Evolutionary conservation across 768 basidiomycete species (phyloP), one percentile per base, ranked within the genome.

Genomic region (Mycena alexandri): DNA sequence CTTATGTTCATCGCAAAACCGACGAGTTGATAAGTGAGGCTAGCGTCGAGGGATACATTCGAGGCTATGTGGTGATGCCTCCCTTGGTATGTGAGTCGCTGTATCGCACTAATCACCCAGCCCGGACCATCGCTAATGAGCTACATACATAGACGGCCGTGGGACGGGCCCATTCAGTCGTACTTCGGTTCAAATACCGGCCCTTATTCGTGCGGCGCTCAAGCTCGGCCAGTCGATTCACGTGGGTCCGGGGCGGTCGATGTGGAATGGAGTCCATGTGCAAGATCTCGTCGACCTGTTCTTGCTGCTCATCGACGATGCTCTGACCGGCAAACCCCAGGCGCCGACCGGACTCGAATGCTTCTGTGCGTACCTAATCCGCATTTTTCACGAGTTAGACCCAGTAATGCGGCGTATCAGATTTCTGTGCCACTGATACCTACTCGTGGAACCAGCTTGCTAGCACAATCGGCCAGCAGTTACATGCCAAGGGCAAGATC

Each of bases 291-390:
- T 67, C 10, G 41, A 71, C 55, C 63, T 80, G 19, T 79, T 72
- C 63, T 67, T 76, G 46, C 53, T 75, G 14, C 63, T 79, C 19
- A 73, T 80, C 34, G 79, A 79, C 56, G 77, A 75, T 19, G 71
- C 70, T 16, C 63, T 72, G 53, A 68, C 36, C 24, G 73, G 73
- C 0, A 44, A 24, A 0, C 54, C 60, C 4, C 67, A 61, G 22
- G 71, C 73, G 36, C 29, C 64, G 5, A 71, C 67, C 0, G 71
- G 71, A 5, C 42, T 59, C 3, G 71, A 71, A 29, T 68, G 71
- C 34, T 71, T 59, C 50, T 71, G 71, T 71, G 43, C 38, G 71
- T 63, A 29, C 29, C 29, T 29, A 29, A 29, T 29, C 29, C 29
- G 29, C 6, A 29, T 29, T 29, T 29, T 29, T 29, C 29, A 29